Conservation (phyloP, 2,329 filamentous ascomycete species). For the Plectosphaerella cucumerina region DNA sequence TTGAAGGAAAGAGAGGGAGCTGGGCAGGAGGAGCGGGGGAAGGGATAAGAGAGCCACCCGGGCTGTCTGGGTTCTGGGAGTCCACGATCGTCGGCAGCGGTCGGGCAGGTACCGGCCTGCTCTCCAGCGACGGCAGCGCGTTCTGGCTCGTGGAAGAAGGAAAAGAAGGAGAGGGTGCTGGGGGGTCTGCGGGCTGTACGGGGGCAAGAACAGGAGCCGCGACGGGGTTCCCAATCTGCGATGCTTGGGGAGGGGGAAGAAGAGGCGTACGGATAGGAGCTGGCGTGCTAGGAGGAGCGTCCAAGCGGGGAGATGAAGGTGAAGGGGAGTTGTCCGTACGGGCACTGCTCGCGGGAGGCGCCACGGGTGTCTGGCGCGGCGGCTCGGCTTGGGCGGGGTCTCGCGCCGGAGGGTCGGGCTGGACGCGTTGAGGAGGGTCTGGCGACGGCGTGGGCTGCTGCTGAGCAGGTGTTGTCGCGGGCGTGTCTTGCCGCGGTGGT, state of each 20-base stretch:
- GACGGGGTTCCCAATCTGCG: conserved; percentile 1
- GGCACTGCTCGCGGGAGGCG: conserved; percentile 1
- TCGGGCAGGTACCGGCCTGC: not conserved
- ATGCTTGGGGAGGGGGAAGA: conserved; percentile 1
- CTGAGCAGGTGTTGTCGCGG: not conserved
- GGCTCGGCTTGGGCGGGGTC: conserved; percentile 3
- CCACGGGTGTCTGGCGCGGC: not conserved
- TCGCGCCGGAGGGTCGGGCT: conserved; percentile 2
- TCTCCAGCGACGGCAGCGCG: not conserved
- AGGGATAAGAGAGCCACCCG: not conserved
- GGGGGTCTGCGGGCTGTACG: not conserved
- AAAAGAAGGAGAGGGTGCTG: conserved; percentile 3
- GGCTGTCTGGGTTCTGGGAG: not conserved
- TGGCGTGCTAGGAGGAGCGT: not conserved
- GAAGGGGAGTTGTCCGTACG: conserved; percentile 3
- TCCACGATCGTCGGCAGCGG: not conserved
- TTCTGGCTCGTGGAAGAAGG: not conserved
- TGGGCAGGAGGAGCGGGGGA: not conserved
- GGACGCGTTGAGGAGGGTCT: not conserved
- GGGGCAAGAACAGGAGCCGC: not conserved
- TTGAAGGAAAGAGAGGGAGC: conserved; percentile 1
- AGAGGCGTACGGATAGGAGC: conserved; percentile 1
- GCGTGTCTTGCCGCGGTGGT: not conserved
- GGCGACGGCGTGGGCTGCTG: not conserved
- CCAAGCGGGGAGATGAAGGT: conserved; percentile 2